These are phyloP conservation scores for Kodamaea neixiangensis DNA, from an alignment of 805 yeast species.

Conservation along the genomic window DNA sequence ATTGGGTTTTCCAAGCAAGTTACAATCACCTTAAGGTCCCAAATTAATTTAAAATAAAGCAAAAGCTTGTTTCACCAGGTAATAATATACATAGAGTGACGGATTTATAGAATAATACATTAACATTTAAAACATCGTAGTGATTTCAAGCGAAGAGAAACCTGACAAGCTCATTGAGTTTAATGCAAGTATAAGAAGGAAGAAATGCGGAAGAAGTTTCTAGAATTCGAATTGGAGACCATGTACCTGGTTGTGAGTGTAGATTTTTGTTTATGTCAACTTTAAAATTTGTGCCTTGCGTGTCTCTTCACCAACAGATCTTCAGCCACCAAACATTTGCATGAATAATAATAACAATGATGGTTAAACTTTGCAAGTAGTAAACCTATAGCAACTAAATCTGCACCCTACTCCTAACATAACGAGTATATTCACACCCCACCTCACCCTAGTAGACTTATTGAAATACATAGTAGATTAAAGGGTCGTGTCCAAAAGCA, in stretches of 20 bases:
- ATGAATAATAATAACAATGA: not conserved
- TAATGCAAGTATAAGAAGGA: too few species aligned
- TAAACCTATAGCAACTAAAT: not conserved
- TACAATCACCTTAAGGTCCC: not conserved
- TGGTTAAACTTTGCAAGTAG: too few species aligned
- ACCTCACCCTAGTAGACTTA: not conserved
- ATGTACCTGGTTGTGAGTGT: too few species aligned
- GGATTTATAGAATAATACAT: not conserved
- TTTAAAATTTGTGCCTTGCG: too few species aligned
- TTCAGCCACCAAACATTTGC: not conserved
- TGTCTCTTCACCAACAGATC: too few species aligned
- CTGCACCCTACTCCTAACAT: not conserved
- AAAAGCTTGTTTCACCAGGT: not conserved
- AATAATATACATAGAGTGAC: not conserved
- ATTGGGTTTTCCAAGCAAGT: slow-evolving; percentile 20
- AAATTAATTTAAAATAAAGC: not conserved
- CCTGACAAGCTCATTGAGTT: too few species aligned
- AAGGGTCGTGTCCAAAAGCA: slow-evolving; percentile 1
- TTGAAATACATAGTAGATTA: not conserved
- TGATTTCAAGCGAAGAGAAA: not conserved
- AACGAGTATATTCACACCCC: not conserved
- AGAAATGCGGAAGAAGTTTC: too few species aligned
- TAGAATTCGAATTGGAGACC: too few species aligned
- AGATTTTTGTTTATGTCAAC: too few species aligned
- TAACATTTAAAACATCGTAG: not conserved